Evolutionary conservation across 257 asterid genomes (phyloP).

Genomic region (Phtheirospermum japonicum): DNA sequence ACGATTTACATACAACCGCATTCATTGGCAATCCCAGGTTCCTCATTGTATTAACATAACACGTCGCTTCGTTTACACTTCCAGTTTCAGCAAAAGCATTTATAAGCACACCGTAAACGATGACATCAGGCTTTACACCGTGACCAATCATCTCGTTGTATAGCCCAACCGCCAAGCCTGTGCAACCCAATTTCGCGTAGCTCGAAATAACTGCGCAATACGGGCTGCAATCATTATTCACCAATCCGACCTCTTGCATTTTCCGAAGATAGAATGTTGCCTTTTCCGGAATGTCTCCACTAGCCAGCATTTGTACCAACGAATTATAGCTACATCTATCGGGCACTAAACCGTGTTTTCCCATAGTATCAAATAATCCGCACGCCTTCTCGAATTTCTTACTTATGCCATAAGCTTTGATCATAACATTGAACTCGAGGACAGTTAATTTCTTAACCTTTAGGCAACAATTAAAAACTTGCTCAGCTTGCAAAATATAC

Average conservation of each 20-base stretch:
- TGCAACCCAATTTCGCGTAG: conserved; percentile 55
- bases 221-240: conserved; percentile 65
- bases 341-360: conserved; percentile 49
- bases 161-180: conserved; percentile 54
- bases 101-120: conserved; percentile 75
- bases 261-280: conserved; percentile 56
- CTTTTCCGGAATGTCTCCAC: conserved; percentile 64
- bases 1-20: conserved; percentile 56
- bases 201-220: conserved; percentile 82
- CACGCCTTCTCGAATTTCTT: conserved; percentile 71
- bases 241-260: conserved; percentile 69
- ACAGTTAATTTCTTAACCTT: conserved; percentile 43
- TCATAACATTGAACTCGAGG: conserved; percentile 82
- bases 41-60: conserved; percentile 47
- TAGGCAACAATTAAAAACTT: conserved; percentile 58
- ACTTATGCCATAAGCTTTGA: conserved; percentile 87
- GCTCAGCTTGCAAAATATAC: conserved; percentile 57
- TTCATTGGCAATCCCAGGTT: conserved; percentile 53
- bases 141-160: conserved; percentile 59
- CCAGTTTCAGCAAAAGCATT: conserved; percentile 84
- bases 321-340: conserved; percentile 85
- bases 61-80: conserved; percentile 50
- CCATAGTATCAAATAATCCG: conserved; percentile 62
- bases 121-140: conserved; percentile 63
- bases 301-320: conserved; percentile 76